These are phyloP conservation scores for Termitomyces sp. DNA, from an alignment of 768 basidiomycete genomes.

Conservation along the genomic window DNA sequence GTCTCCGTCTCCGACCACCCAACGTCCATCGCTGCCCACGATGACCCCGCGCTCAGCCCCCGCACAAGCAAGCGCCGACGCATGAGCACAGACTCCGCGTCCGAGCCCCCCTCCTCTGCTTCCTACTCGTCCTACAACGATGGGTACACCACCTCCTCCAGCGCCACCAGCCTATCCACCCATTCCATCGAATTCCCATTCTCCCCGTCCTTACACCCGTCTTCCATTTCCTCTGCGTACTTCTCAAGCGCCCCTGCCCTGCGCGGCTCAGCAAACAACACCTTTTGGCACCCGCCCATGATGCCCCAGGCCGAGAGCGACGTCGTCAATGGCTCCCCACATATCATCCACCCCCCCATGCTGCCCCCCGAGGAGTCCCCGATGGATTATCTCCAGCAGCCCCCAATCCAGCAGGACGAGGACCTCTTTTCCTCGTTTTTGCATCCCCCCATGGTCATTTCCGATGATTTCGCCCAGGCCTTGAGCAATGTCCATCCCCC, in stretches of 20 bases:
- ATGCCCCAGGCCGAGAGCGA: slow-evolving; percentile 42
- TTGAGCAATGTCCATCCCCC: slow-evolving; percentile 14
- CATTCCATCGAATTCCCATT: slow-evolving; percentile 69
- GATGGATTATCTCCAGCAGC: slow-evolving; percentile 70
- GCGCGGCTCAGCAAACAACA: slow-evolving; percentile 52
- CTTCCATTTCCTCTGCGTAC: slow-evolving; percentile 14
- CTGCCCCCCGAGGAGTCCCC: slow-evolving; percentile 56
- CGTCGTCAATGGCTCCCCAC: slow-evolving; percentile 29
- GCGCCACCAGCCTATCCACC: slow-evolving; percentile 45
- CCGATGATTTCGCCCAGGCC: slow-evolving; percentile 21
- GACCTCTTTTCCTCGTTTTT: slow-evolving; percentile 49
- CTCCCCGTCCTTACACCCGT: slow-evolving; percentile 23
- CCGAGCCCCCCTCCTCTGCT: slow-evolving; percentile 55
- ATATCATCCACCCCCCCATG: slow-evolving; percentile 67
- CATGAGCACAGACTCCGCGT: slow-evolving; percentile 57
- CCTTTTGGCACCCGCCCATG: slow-evolving; percentile 80
- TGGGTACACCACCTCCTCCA: slow-evolving; percentile 41
- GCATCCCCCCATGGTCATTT: slow-evolving; percentile 39
- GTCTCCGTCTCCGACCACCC: neutral
- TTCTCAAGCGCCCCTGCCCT: slow-evolving; percentile 34
- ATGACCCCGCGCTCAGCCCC: slow-evolving; percentile 30
- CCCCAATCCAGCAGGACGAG: slow-evolving; percentile 54
- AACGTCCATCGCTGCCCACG: neutral
- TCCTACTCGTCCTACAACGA: slow-evolving; percentile 60
- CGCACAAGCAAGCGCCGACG: slow-evolving; percentile 62